Percentiles rank a stretch among this genome's conserved stretches.
These are phyloP conservation scores for Lecanicillium sp. DNA, from an alignment of 2,329 filamentous ascomycete species.

Conservation along the genomic window DNA sequence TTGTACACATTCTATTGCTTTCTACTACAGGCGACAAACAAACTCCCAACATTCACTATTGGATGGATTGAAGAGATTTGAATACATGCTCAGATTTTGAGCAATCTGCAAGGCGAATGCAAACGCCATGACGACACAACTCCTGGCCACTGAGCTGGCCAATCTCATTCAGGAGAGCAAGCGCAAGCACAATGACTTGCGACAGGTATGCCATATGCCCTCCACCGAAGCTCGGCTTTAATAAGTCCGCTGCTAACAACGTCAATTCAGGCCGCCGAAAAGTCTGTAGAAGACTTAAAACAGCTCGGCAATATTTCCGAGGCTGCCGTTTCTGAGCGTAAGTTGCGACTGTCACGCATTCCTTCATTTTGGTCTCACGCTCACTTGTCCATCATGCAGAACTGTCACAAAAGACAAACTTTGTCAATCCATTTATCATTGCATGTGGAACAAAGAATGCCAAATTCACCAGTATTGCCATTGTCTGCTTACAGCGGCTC, in stretches of 20 bases:
- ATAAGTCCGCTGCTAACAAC: conserved; percentile 2
- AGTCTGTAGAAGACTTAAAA: conserved; percentile 84
- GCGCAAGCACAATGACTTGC: conserved; percentile 83
- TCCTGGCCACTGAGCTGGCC: conserved; percentile 78
- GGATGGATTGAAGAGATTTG: neutral
- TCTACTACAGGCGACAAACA: too few species aligned
- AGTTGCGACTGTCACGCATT: conserved; percentile 4
- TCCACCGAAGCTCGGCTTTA: neutral
- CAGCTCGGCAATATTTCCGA: conserved; percentile 25
- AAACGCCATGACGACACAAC: conserved; percentile 76
- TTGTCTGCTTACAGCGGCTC: conserved; percentile 81
- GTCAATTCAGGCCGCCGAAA: conserved; percentile 68
- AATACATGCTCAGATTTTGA: conserved; percentile 3
- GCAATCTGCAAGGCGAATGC: conserved; percentile 4
- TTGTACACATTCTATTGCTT: too few species aligned
- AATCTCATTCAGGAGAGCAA: conserved; percentile 94
- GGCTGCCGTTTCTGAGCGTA: conserved; percentile 30
- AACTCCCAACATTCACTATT: too few species aligned
- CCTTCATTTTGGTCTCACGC: neutral
- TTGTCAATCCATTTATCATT: conserved; percentile 89
- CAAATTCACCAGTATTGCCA: conserved; percentile 81
- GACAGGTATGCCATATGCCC: conserved; percentile 50
- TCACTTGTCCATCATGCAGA: conserved; percentile 44
- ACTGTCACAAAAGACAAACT: conserved; percentile 70
- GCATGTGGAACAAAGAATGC: conserved; percentile 85